These are phyloP conservation scores for Ophiostoma angusticollis DNA, from an alignment of 2,329 filamentous ascomycete species.

Conservation along the genomic window DNA sequence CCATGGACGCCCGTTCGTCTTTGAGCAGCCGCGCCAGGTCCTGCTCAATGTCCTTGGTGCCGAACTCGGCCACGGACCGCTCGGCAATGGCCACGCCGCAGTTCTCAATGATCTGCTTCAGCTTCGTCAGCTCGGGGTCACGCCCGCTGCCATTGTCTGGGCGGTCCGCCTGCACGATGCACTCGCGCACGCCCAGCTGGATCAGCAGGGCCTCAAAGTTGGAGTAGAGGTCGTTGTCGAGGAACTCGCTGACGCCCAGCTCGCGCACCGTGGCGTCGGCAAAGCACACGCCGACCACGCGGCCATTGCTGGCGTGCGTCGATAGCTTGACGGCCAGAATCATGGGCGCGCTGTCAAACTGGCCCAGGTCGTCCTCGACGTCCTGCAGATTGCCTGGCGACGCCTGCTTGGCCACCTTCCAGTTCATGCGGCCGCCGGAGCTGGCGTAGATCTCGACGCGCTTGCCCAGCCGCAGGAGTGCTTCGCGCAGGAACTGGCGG, in stretches of 20 bases:
- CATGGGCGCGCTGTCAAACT: constrained; percentile 81
- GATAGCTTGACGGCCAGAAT: constrained; percentile 91
- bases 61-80: constrained; percentile 64
- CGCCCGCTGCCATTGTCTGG: constrained; percentile 43
- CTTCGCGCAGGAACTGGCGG: constrained; percentile 87
- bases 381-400: constrained; percentile 95
- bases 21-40: constrained; percentile 79
- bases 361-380: constrained; percentile 82
- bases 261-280: constrained; percentile 94
- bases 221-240: constrained; percentile 97
- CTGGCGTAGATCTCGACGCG: constrained; percentile 83
- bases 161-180: constrained; percentile 68
- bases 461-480: constrained; percentile 82
- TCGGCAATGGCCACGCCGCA: constrained; percentile 86
- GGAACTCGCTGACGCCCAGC: constrained; percentile 90
- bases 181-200: constrained; percentile 90
- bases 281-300: constrained; percentile 89
- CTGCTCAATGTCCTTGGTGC: constrained; percentile 85
- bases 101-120: constrained; percentile 79
- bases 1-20: constrained; percentile 65
- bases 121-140: constrained; percentile 76
- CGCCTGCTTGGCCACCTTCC: constrained; percentile 83
- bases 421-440: constrained; percentile 65
- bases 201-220: constrained; percentile 96
- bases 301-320: constrained; percentile 71